A percentile compares a stretch with the other conserved stretches of the same genome.
Evolutionary conservation across 2,329 filamentous ascomycete species (phyloP).

Genomic region (Septoria linicola): DNA sequence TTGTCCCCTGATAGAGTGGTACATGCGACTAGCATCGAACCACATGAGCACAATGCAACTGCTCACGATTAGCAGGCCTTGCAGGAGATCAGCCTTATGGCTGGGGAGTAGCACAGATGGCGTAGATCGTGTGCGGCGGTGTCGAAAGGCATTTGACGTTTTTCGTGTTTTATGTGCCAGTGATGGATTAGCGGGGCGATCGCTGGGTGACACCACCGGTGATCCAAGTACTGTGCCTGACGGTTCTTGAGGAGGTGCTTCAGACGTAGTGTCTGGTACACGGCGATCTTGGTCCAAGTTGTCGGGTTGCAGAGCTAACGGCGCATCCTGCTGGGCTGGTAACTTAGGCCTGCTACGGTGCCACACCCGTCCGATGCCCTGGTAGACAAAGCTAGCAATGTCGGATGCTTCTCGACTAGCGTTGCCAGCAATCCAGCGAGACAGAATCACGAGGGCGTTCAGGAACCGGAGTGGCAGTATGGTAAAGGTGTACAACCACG

Average conservation of each 20-base stretch:
- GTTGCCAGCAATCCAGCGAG: conserved; percentile 74
- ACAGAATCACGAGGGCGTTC: conserved; percentile 73
- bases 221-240: not conserved
- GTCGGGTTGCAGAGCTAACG: not conserved
- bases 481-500: conserved; percentile 95
- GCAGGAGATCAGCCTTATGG: conserved; percentile 92
- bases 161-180: conserved; percentile 24
- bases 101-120: conserved; percentile 82
- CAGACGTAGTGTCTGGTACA: no score
- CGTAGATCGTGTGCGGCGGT: conserved; percentile 76
- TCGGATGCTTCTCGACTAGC: conserved; percentile 69
- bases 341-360: conserved; percentile 35
- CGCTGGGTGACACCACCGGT: not conserved
- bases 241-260: not conserved
- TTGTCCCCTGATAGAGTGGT: conserved; percentile 93
- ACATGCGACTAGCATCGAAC: conserved; percentile 95
- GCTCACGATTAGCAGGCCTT: conserved; percentile 81
- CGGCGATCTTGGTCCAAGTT: no score
- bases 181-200: conserved; percentile 2
- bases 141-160: conserved; percentile 46
- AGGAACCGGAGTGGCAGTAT: conserved; percentile 87
- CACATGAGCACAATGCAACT: conserved; percentile 84
- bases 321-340: not conserved
- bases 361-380: conserved; percentile 78
- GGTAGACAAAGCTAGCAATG: conserved; percentile 73